Evolutionary conservation across 768 basidiomycete species (phyloP).

Genomic region (Suillus decipiens): DNA sequence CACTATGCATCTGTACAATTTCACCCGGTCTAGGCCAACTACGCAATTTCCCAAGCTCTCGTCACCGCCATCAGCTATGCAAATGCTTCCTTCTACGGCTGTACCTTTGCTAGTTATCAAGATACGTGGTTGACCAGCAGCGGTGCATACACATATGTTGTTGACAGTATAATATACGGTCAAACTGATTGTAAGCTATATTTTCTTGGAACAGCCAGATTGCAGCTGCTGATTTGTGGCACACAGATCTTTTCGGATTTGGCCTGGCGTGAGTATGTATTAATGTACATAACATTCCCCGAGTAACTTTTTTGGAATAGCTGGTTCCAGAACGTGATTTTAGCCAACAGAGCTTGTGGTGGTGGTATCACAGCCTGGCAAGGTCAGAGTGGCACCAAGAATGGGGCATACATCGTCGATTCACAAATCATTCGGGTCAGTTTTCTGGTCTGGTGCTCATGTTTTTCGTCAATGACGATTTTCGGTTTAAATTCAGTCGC

Average conservation of each 20-base stretch:
- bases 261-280: constrained; percentile 51
- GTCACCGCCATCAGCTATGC: constrained; percentile 64
- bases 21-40: constrained; percentile 42
- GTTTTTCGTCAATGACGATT: background rate
- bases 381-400: constrained; percentile 45
- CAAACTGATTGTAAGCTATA: constrained; percentile 58
- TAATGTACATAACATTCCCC: background rate
- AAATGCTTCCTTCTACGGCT: constrained; percentile 66
- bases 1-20: background rate
- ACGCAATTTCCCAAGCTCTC: constrained; percentile 60
- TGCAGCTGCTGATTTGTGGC: background rate
- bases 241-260: constrained; percentile 38
- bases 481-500: constrained; percentile 41
- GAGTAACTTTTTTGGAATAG: constrained; percentile 27
- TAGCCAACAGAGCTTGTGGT: constrained; percentile 65
- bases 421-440: constrained; percentile 58
- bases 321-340: constrained; percentile 59
- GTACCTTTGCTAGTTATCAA: constrained; percentile 61
- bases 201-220: background rate
- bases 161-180: constrained; percentile 63
- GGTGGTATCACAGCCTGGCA: constrained; percentile 70
- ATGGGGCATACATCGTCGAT: constrained; percentile 57
- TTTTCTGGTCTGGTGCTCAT: background rate
- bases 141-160: constrained; percentile 58
- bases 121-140: constrained; percentile 69